Conservation (phyloP, 2,329 filamentous ascomycete genomes). For the Diaporthe vaccinii region DNA sequence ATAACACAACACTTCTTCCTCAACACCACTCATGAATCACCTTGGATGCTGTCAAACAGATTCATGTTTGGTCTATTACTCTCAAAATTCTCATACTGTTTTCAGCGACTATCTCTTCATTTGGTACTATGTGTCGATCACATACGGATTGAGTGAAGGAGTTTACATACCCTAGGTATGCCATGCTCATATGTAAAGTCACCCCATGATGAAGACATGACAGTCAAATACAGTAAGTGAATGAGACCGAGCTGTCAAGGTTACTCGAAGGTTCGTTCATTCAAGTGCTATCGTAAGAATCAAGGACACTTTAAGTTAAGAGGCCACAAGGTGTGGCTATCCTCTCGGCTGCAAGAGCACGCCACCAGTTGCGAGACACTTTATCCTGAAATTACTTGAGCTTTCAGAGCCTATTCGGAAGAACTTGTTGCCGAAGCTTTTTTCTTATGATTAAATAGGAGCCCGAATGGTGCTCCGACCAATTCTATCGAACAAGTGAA, state of each 20-base stretch:
- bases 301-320: neutral
- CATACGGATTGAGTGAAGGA: neutral
- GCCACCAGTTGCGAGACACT: neutral
- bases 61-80: neutral
- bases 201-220: neutral
- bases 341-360: neutral
- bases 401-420: neutral
- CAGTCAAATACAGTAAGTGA: neutral
- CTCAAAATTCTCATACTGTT: neutral
- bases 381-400: neutral
- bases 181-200: neutral
- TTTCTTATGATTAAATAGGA: neutral
- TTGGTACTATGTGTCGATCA: neutral
- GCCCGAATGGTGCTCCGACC: fast-evolving
- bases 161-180: too few relatives aligned
- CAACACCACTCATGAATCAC: too few relatives aligned
- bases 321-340: neutral
- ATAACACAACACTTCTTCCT: too few relatives aligned
- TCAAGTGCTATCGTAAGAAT: neutral
- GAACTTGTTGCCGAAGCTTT: neutral
- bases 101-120: neutral
- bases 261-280: neutral
- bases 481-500: neutral
- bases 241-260: too few relatives aligned
- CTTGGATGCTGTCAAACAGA: too few relatives aligned